Conservation (phyloP, 495 filamentous ascomycete genomes). For the Aspergillus affinis region DNA sequence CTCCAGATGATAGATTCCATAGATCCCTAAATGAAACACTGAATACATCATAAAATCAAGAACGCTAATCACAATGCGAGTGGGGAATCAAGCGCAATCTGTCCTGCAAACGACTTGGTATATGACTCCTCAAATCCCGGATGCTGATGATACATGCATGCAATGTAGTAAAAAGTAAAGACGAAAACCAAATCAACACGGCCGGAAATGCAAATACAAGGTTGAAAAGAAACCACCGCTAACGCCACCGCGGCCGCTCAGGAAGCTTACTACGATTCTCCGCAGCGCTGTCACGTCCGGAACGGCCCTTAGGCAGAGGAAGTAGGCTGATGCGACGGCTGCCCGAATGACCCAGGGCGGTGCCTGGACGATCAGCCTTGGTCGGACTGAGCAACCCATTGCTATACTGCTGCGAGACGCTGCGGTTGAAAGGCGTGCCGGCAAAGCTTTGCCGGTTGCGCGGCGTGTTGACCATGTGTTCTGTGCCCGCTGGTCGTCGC, state of each 20-base stretch:
- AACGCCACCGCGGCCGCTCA: constrained; percentile 42
- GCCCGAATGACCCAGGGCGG: constrained; percentile 43
- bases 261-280: constrained; percentile 31
- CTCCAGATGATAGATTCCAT: constrained; percentile 9
- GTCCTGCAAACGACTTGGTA: constrained; percentile 20
- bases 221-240: neutral
- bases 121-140: constrained; percentile 16
- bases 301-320: constrained; percentile 38
- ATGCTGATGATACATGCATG: constrained; percentile 21
- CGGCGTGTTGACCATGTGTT: constrained; percentile 31
- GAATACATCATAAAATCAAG: constrained; percentile 3
- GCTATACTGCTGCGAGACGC: constrained; percentile 31
- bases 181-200: constrained; percentile 1
- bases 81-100: constrained; percentile 30
- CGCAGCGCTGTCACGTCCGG: constrained; percentile 29
- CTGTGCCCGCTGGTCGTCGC: constrained; percentile 22
- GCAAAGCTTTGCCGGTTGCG: constrained; percentile 47
- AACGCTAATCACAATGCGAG: constrained; percentile 23
- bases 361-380: constrained; percentile 42
- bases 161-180: constrained; percentile 1
- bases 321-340: constrained; percentile 52
- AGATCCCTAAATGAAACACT: constrained; percentile 7
- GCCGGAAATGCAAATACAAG: constrained; percentile 1
- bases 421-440: constrained; percentile 37
- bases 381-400: constrained; percentile 30